Percentiles rank a stretch among this genome's conserved stretches.
phyloP scores from a whole-genome alignment of 192 early-diverging fungal genomes.

The Spinellus fusiger region DNA sequence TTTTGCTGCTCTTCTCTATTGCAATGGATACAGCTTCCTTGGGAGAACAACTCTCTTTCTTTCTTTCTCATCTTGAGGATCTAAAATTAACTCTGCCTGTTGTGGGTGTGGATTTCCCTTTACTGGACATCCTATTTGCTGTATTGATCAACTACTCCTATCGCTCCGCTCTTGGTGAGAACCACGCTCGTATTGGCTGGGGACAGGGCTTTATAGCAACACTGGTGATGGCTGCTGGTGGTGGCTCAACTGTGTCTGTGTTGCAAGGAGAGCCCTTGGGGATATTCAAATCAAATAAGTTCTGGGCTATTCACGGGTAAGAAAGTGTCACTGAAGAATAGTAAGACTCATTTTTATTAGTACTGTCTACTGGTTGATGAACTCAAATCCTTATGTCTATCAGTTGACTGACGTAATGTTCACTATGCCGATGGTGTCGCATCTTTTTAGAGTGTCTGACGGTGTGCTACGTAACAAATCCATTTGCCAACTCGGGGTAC shows the following conservation, averaged over 20 bases:
- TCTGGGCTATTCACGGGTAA: slow-evolving; percentile 29
- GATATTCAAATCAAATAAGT: slow-evolving; percentile 21
- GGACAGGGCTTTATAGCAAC: slow-evolving; percentile 29
- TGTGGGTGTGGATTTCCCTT: not conserved
- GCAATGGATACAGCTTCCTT: not conserved
- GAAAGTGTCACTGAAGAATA: not conserved
- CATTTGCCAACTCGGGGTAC: slow-evolving; percentile 19
- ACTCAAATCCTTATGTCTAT: slow-evolving; percentile 20
- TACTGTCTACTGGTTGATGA: slow-evolving; percentile 19
- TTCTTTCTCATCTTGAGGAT: not conserved
- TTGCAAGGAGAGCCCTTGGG: slow-evolving; percentile 26
- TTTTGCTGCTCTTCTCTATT: no score
- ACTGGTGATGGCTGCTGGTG: slow-evolving; percentile 26
- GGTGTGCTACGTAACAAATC: slow-evolving; percentile 18
- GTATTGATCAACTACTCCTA: slow-evolving; percentile 19
- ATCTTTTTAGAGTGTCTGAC: slow-evolving; percentile 16
- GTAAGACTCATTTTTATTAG: slow-evolving; percentile 10
- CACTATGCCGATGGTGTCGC: slow-evolving; percentile 10
- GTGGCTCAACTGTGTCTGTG: slow-evolving; percentile 22
- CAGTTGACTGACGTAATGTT: slow-evolving; percentile 9
- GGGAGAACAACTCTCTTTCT: slow-evolving; percentile 1
- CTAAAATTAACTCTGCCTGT: not conserved
- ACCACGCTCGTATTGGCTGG: slow-evolving; percentile 29
- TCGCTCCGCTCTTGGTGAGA: slow-evolving; percentile 11
- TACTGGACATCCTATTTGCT: slow-evolving; percentile 12